Conservation (phyloP, 1,284 basidiomycete species). For the Meira nashicola region DNA sequence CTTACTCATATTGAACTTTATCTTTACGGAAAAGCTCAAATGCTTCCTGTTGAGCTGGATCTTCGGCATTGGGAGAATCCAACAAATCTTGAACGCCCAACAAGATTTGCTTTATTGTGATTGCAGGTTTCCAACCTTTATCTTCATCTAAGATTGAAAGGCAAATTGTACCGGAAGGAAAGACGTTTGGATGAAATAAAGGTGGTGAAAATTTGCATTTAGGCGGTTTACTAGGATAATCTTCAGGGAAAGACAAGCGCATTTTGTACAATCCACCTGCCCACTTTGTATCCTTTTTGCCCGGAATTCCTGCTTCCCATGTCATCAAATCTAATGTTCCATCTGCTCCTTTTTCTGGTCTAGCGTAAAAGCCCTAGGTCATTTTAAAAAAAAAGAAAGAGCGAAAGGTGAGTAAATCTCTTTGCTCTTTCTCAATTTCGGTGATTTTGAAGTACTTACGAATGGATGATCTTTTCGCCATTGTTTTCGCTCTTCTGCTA, state of each 20-base stretch:
- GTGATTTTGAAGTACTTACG: slow-evolving; percentile 60
- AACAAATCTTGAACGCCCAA: slow-evolving; percentile 64
- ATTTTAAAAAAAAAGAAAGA: neutral
- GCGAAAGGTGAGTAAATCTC: neutral
- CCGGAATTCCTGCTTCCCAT: slow-evolving; percentile 79
- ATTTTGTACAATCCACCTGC: slow-evolving; percentile 92
- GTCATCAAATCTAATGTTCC: slow-evolving; percentile 92
- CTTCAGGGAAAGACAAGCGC: slow-evolving; percentile 63
- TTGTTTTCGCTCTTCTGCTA: slow-evolving; percentile 95
- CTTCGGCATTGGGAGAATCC: slow-evolving; percentile 87
- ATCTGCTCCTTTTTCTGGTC: slow-evolving; percentile 80
- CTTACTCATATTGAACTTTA: slow-evolving; percentile 44
- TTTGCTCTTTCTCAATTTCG: neutral
- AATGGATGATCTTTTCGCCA: slow-evolving; percentile 99
- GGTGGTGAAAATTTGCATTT: slow-evolving; percentile 97
- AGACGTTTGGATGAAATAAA: slow-evolving; percentile 96
- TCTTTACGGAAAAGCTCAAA: slow-evolving; percentile 88
- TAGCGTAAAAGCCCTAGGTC: slow-evolving; percentile 86
- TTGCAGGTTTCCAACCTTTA: slow-evolving; percentile 97
- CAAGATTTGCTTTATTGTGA: slow-evolving; percentile 91
- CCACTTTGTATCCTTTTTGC: slow-evolving; percentile 70
- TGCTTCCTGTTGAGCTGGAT: slow-evolving; percentile 93
- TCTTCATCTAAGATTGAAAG: slow-evolving; percentile 97
- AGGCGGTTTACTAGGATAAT: slow-evolving; percentile 87
- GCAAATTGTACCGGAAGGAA: slow-evolving; percentile 96